Evolutionary conservation across 768 basidiomycete genomes (phyloP).

Genomic region (Rhodocollybia butyracea): DNA sequence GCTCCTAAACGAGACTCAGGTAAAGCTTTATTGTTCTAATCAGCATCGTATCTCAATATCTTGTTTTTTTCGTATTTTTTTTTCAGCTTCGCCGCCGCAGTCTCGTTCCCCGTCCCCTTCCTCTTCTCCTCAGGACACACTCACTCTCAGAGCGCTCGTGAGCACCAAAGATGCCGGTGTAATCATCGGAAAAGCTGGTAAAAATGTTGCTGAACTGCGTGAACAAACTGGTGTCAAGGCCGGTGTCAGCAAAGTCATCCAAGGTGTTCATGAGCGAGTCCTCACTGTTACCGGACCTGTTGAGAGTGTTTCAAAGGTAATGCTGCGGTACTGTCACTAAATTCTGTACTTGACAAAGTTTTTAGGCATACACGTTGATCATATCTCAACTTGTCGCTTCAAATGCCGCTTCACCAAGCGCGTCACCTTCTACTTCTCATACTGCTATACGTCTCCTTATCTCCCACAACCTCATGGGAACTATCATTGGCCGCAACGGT

Average conservation of each 20-base stretch:
- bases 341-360: constrained; percentile 14
- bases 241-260: constrained; percentile 97
- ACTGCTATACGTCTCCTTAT: constrained; percentile 96
- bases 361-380: constrained; percentile 92
- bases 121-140: constrained; percentile 65
- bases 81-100: constrained; percentile 54
- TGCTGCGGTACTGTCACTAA: constrained; percentile 17
- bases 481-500: constrained; percentile 93
- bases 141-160: constrained; percentile 93
- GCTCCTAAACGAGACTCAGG: constrained; percentile 49
- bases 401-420: constrained; percentile 66
- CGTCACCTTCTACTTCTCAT: constrained; percentile 70
- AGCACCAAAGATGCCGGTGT: constrained; percentile 96
- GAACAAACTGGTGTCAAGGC: constrained; percentile 97
- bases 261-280: constrained; percentile 96
- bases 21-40: constrained; percentile 16
- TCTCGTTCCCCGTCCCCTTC: constrained; percentile 78
- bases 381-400: constrained; percentile 86
- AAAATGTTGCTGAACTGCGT: constrained; percentile 95
- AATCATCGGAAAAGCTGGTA: constrained; percentile 95
- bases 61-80: constrained; percentile 17
- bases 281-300: constrained; percentile 91
- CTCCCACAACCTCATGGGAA: constrained; percentile 99
- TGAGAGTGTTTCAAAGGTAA: constrained; percentile 88
- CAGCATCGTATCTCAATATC: constrained; percentile 12